Conservation (phyloP, 2,329 filamentous ascomycete genomes). For the Phoma sp. region DNA sequence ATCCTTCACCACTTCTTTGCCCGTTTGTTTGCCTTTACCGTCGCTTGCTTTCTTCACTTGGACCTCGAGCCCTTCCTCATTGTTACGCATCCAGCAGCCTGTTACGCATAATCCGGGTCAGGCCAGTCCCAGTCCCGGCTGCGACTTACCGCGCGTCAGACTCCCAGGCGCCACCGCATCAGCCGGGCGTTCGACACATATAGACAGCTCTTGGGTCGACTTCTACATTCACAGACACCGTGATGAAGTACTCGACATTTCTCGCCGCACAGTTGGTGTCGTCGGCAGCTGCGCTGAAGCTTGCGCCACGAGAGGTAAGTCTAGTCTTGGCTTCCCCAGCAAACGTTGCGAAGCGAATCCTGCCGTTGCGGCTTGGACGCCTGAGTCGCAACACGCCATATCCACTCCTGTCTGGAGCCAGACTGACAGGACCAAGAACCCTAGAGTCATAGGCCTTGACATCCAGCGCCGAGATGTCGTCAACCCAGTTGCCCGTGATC, state of each 20-base stretch:
- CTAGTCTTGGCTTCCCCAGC: slow-evolving; percentile 31
- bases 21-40: neutral
- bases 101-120: slow-evolving; percentile 7
- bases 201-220: neutral
- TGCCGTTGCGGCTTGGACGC: slow-evolving; percentile 12
- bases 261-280: slow-evolving; percentile 39
- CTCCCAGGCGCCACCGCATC: neutral
- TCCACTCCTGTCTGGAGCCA: neutral
- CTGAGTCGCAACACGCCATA: neutral
- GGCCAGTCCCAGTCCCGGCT: slow-evolving; percentile 1
- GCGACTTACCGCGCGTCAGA: slow-evolving; percentile 13
- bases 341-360: slow-evolving; percentile 24
- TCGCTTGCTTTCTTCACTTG: neutral
- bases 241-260: slow-evolving; percentile 43
- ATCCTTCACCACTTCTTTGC: neutral
- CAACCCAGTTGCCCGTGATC: slow-evolving; percentile 57
- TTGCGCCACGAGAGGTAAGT: slow-evolving; percentile 46
- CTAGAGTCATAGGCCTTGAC: slow-evolving; percentile 57
- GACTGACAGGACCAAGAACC: slow-evolving; percentile 43
- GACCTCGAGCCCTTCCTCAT: neutral
- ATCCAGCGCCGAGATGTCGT: slow-evolving; percentile 57
- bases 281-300: slow-evolving; percentile 35
- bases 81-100: slow-evolving; percentile 5
- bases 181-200: slow-evolving; percentile 3
- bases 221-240: neutral